Base-by-base conservation (phyloP, 2,329 filamentous ascomycete species). In the Calonectria naviculata region DNA sequence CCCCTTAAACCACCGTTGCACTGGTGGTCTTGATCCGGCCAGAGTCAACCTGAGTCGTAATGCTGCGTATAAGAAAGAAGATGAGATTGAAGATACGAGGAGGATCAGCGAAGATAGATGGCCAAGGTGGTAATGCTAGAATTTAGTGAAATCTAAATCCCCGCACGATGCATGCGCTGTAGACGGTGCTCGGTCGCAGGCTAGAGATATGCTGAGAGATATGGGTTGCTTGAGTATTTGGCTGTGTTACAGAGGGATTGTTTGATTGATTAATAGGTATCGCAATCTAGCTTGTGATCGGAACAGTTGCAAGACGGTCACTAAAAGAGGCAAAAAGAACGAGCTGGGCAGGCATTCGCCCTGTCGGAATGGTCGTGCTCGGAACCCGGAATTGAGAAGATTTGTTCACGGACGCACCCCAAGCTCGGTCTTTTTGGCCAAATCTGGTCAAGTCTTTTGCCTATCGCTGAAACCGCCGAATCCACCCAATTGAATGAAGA, bases 301-400 rank as follows among this genome's bases (percentile, higher is more conserved):
- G 92, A 42, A 93, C 88, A 4, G 86, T 86, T 10, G 89, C 89
- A 70, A 90, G 83, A 74, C n/a, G n/a, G n/a, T n/a, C n/a, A 93
- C 71, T 86, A 87, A 80, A 93, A 93, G 19, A 89, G 34, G 92
- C 92, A n/a, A 93, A 82, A 5, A 94, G 90, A 24, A 93, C 91
- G 5, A 90, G 83, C 90, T 91, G 94, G 66, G 90, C 91, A 75
- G 86, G 81, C 9, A 7, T 86, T 79, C 12, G 92, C 92, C 28
- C 92, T 92, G n/a, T n/a, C n/a, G n/a, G n/a, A n/a, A n/a, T n/a
- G n/a, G 21, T 47, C 31, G 13, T 28, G 21, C 9, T 60, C 52
- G 46, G 46, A 52, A 38, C 19, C 49, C 21, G 31, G 26, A 28
- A 36, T 15, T n/a, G n/a, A n/a, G 26, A 24, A 38, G 19, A 15